Conservation (phyloP, 768 basidiomycete genomes). For the Naganishia randhawae region DNA sequence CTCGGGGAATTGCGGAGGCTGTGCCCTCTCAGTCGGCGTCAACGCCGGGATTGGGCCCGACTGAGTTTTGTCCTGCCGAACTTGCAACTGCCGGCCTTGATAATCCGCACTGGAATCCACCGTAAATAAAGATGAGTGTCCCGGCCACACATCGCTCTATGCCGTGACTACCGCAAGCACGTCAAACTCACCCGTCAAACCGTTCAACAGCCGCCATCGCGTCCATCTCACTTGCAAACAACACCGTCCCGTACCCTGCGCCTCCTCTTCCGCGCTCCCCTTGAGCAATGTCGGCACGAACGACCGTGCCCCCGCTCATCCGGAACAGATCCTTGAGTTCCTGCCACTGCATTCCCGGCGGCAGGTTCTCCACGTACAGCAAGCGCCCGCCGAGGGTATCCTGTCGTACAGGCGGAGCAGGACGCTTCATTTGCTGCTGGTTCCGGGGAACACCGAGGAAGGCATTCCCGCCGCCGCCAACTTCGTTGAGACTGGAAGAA, state of each 20-base stretch:
- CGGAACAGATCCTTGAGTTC: conserved; percentile 95
- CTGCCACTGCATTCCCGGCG: conserved; percentile 66
- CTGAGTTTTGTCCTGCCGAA: conserved; percentile 22
- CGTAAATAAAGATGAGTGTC: neutral
- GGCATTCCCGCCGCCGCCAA: neutral
- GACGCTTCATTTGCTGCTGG: neutral
- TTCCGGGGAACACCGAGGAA: neutral
- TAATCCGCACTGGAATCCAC: conserved; percentile 19
- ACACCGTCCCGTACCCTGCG: conserved; percentile 87
- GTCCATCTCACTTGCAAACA: conserved; percentile 76
- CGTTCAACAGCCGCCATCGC: conserved; percentile 76
- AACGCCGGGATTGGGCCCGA: conserved; percentile 7
- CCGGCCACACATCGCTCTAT: conserved; percentile 59
- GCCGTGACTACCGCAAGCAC: neutral
- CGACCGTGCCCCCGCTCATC: conserved; percentile 72
- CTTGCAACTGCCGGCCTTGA: neutral
- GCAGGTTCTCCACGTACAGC: conserved; percentile 49
- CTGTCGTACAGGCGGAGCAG: conserved; percentile 5
- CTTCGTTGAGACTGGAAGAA: neutral
- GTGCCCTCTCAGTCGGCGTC: neutral
- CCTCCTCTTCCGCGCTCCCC: conserved; percentile 77
- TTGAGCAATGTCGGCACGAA: conserved; percentile 77
- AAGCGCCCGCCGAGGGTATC: conserved; percentile 28
- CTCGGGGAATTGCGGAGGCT: conserved; percentile 12
- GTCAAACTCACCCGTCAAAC: conserved; percentile 75